Evolutionary conservation across 805 yeast species (phyloP).

Genomic region (Candida caryicola): DNA sequence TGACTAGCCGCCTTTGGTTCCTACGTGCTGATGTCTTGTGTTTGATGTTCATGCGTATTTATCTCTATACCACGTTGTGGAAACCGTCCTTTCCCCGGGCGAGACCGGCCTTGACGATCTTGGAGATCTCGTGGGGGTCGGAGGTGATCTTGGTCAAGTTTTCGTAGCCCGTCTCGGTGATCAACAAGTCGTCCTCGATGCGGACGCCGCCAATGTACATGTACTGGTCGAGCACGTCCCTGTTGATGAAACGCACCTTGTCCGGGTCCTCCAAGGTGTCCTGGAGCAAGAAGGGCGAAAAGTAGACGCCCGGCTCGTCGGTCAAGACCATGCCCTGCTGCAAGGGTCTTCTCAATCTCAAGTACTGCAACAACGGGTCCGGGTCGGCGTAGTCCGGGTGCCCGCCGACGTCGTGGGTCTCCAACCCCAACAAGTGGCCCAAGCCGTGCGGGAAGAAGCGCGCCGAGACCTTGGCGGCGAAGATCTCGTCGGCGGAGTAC

Average conservation of each 20-base stretch:
- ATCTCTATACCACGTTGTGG: conserved; percentile 53
- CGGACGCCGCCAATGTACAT: conserved; percentile 95
- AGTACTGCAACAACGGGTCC: conserved; percentile 69
- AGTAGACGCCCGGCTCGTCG: conserved; percentile 93
- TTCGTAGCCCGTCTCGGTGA: conserved; percentile 74
- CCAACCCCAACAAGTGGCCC: conserved; percentile 92
- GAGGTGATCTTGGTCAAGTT: conserved; percentile 80
- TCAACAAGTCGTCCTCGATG: conserved; percentile 88
- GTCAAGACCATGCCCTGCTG: conserved; percentile 82
- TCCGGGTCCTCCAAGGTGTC: conserved; percentile 50
- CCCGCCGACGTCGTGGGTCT: conserved; percentile 96
- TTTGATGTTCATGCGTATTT: too few relatives aligned
- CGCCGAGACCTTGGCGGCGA: conserved; percentile 65
- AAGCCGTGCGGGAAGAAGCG: conserved; percentile 93
- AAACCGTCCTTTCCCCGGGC: conserved; percentile 59
- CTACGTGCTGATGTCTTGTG: too few relatives aligned
- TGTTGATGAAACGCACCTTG: conserved; percentile 57
- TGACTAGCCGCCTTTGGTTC: too few relatives aligned
- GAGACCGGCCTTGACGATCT: conserved; percentile 70
- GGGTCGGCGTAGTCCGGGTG: conserved; percentile 80
- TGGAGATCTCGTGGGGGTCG: conserved; percentile 78
- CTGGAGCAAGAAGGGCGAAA: conserved; percentile 76
- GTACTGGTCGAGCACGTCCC: conserved; percentile 67
- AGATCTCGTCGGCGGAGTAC: conserved; percentile 60
- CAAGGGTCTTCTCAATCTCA: conserved; percentile 76